Base-by-base conservation (phyloP, 2,329 filamentous ascomycete species). In the Escovopsis sp. region DNA sequence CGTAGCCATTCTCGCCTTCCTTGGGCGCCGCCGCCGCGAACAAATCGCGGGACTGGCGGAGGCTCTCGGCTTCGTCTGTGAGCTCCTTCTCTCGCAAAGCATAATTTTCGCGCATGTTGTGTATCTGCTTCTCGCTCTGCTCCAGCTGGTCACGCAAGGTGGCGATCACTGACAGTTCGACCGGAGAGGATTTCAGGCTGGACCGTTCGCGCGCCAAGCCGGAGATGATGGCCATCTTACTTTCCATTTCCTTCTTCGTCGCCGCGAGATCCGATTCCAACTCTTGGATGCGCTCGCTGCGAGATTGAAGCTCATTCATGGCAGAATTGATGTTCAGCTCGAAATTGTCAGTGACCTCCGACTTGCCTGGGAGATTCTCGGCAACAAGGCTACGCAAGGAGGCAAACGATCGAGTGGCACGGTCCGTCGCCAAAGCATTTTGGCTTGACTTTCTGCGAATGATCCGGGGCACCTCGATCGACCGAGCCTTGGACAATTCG, bases 241-340 rank as follows among this genome's bases (percentile, higher is more conserved):
- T 80, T 57, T 98, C 91, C 81, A 96, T 94, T 60, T 98, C 91
- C 66, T 87, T 94, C 67, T 85, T 91, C 16, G 87, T 76, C 4
- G 77, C 79, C 24, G 79, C 69, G 43, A 95, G 75, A 51, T 94
- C 89, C 6, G 79, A 78, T 60, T 98, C 91, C 12, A 98, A 70
- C 52, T 88, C 80, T 55, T 93, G 84, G 41, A 95, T 88, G 25
- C 88, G 79, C 58, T 96, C 88, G 33, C 88, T 88, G 35, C 88
- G 79, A 9, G 72, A 72, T 49, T 94, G 83, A 30, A 98, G 70
- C 57, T 98, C 91, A 52, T 91, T 84, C 79, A 95, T 89, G 44
- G 89, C 86, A 2, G 85, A 75, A 54, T 91, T 91, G 35, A 98
- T 67, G 56, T 94, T 93, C 38, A 91, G 67, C 57, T 96, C 91